Evolutionary conservation across 345 rosid genomes (phyloP), one percentile per base, ranked within the genome.

Genomic region (Euphorbia lathyris): DNA sequence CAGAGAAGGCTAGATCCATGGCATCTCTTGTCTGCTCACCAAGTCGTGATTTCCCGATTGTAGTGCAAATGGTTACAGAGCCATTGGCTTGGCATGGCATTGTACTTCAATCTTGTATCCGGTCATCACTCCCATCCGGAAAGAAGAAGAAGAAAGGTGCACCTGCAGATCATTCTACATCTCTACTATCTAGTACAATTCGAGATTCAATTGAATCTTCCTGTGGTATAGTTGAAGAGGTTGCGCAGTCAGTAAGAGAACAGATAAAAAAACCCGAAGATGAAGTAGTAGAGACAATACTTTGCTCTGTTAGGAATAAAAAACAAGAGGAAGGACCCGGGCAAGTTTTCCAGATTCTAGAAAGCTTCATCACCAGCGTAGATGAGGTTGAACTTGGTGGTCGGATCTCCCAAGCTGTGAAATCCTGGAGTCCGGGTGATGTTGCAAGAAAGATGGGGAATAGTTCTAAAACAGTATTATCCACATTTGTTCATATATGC

Each of bases 121-220:
- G 98, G 36, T 77, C 85, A 8, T 83, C 82, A 51, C 74, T 83
- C 76, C 98, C 98, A 62, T 80, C 94, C 51, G 98, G 98, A 76
- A 92, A 89, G 83, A 96, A 92, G 81, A 95, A 92, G 86, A 96
- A 92, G 87, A 95, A 89, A 81, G 75, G 83, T 56, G 93, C 84
- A 67, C 66, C 78, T 11, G 7, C 78, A 4, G 97, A 88, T 48
- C 90, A 78, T 29, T 66, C 85, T 8, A 45, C 80, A 65, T 74
- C 87, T 16, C 82, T 75, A 0, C 59, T 85, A 56, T 77, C 78
- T 19, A 72, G 65, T 74, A 77, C 79, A 23, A 69, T 84, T 55
- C 83, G 85, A 65, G 86, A 84, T 70, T 88, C 98, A 59, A 74
- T 83, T 60, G 78, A 80, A 51, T 79, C 83, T 60, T 67, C 76